Evolutionary conservation across 2,329 filamentous ascomycete genomes (phyloP), one percentile per base, ranked within the genome.

Genomic region (Sporothrix variecibatus): DNA sequence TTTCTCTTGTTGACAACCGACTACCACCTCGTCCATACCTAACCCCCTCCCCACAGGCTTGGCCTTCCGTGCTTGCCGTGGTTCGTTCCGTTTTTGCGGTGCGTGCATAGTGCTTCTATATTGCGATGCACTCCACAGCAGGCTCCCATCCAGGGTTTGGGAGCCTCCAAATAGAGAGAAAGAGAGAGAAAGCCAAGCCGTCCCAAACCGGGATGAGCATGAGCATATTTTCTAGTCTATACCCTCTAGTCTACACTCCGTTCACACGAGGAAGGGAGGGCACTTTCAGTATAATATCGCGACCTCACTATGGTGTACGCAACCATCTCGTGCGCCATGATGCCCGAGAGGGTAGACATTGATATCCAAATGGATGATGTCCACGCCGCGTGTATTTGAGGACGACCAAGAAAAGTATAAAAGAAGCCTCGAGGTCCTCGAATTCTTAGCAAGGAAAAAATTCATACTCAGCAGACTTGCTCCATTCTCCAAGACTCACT

Each of bases 31-130:
- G 28, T 60, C 60, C 9, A 64, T 7, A 65, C 60, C 60, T 43
- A 65, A 43, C 60, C 60, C 58, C 53, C 53, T 20, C 73, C 56
- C 56, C 71, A 73, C 70, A 62, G 56, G 26, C 17, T 26, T 73
- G 56, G 34, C 26, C 58, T 72, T 46, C 65, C 62, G 70, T 46
- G 43, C 43, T 65, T 68, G 62, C 73, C 73, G 65, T 62, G 65
- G 31, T 12, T 58, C 51, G 20, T 34, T 40, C 68, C 51, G 49
- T 70, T 56, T 40, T 20, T n/a, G 51, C 53, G 46, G 56, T 28
- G 62, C 60, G 26, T 40, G 17, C 67, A 75, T 43, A 75, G 68
- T 75, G 75, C 15, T 53, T 51, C 53, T 68, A 75, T 75, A 74
- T 75, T 71, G 34, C 34, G 71, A 43, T 28, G 28, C 31, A 23